Base-by-base conservation (phyloP, 345 rosid species). In the Barbarea vulgaris region DNA sequence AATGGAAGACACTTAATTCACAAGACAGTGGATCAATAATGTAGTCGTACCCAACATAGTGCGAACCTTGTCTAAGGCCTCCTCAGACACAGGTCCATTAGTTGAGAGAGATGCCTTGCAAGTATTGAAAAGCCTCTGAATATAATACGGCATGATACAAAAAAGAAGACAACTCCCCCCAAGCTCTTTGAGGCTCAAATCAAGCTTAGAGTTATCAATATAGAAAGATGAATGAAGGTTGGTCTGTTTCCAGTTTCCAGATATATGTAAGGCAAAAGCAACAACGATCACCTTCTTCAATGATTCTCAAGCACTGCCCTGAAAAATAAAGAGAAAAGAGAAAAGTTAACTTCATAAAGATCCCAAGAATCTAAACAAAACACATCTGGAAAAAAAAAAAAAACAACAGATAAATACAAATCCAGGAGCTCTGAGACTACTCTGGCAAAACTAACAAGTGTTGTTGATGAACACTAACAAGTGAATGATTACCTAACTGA, bases 121-220 rank as follows among this genome's bases (percentile, higher is more conserved):
- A 74, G 92, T 77, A 70, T 87, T 85, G 80, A 81, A 96, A 56
- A 93, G 89, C 75, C 92, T 88, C 85, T 89, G 96, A 67, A 91
- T 87, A 69, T 63, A 87, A 74, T 89, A 89, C 30, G 96, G 96
- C 96, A 89, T 89, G 86, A 42, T 72, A 78, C 77, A 33, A 37
- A 61, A 61, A 24, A 69, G 9, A 42, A 61, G 28, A 15, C 7
- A 69, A 46, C 34, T 59, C 28, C 70, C 34, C 50, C 28, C 70
- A 52, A 39, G 24, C 18, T 57, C 60, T 75, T 68, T 47, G 18
- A 13, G 11, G 46, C 54, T 67, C 54, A 36, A 9, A 27, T 50
- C 55, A 67, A 64, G 61, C 27, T 28, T 50, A 24, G 52, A 34
- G 31, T n/a, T 64, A 59, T 59, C 10, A 18, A 34, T 18, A 11